These are phyloP conservation scores for Nicotiana otophora DNA, from an alignment of 257 asterid species.

Conservation along the genomic window DNA sequence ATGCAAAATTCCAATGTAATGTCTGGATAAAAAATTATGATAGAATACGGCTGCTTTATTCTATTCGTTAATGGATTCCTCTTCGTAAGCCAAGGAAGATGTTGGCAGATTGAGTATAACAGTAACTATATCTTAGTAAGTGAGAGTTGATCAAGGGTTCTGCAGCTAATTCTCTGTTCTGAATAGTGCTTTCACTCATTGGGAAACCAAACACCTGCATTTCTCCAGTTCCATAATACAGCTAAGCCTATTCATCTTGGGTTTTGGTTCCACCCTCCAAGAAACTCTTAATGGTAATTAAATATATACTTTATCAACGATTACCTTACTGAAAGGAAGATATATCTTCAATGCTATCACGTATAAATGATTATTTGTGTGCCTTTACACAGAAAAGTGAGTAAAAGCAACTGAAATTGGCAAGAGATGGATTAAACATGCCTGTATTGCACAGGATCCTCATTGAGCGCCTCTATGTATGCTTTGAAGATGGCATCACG, in stretches of 20 bases:
- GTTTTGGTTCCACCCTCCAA: not conserved
- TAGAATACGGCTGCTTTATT: not conserved
- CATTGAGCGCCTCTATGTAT: constrained; percentile 67
- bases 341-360: not conserved
- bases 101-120: not conserved
- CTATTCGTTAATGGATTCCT: not conserved
- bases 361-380: not conserved
- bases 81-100: not conserved
- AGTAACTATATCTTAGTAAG: not conserved
- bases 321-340: not conserved
- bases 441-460: constrained; percentile 89
- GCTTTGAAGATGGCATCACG: constrained; percentile 81
- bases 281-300: not conserved
- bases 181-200: not conserved
- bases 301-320: not conserved
- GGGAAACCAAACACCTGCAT: not conserved
- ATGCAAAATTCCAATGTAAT: not conserved
- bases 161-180: not conserved
- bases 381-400: not conserved
- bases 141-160: not conserved
- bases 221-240: not conserved
- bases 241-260: not conserved
- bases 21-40: not conserved
- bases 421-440: constrained; percentile 17
- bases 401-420: not conserved